phyloP scores from a whole-genome alignment of 179 eudicot species.

The Amaranthus tricolor region DNA sequence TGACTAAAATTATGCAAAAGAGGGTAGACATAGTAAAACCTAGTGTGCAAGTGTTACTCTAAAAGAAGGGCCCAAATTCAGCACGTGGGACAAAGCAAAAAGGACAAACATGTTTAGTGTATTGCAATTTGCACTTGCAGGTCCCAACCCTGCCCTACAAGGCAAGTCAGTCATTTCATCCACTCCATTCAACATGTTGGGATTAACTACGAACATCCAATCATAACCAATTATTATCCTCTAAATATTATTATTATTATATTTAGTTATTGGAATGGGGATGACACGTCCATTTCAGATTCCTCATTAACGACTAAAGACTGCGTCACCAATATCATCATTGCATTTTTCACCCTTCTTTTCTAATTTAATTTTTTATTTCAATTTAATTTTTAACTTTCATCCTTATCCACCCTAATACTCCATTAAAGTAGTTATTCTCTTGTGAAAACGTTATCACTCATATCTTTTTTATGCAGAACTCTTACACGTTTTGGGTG shows the following conservation, averaged over 20 bases:
- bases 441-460: too few relatives aligned
- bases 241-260: not conserved
- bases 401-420: not conserved
- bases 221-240: not conserved
- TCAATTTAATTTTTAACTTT: not conserved
- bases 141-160: too few relatives aligned
- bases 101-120: not conserved
- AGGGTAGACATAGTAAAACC: not conserved
- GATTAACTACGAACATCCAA: constrained; percentile 7
- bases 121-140: not conserved
- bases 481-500: too few relatives aligned
- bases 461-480: too few relatives aligned
- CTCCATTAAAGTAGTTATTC: not conserved
- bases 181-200: not conserved
- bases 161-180: not conserved
- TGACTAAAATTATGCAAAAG: not conserved
- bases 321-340: not conserved
- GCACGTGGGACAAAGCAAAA: not conserved
- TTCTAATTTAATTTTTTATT: not conserved
- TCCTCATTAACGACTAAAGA: not conserved
- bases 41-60: too few relatives aligned
- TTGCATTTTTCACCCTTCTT: not conserved
- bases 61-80: not conserved
- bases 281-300: constrained; percentile 8
- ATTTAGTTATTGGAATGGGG: not conserved